Conservation (phyloP, 1,139 yeast species). For the Zygosaccharomyces pseudobailii region DNA sequence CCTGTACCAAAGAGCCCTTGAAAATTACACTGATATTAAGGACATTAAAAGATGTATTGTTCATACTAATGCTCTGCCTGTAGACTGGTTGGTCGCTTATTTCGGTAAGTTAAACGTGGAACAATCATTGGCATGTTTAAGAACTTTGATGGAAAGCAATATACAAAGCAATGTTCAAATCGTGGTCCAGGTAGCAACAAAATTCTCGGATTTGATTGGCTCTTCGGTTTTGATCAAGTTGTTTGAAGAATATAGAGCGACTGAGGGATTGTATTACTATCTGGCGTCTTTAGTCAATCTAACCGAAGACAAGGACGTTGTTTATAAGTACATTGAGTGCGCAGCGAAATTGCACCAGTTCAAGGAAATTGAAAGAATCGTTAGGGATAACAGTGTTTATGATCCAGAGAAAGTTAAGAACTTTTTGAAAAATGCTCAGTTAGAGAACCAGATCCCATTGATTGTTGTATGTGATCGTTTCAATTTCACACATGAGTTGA, state of each 20-base stretch:
- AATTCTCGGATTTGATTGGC: slow-evolving; percentile 91
- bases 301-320: slow-evolving; percentile 92
- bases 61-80: slow-evolving; percentile 79
- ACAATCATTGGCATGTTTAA: slow-evolving; percentile 83
- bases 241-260: slow-evolving; percentile 88
- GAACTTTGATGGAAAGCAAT: slow-evolving; percentile 77
- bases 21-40: slow-evolving; percentile 88
- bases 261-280: slow-evolving; percentile 91
- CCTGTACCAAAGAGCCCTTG: slow-evolving; percentile 88
- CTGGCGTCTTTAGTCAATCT: slow-evolving; percentile 88
- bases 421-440: slow-evolving; percentile 87
- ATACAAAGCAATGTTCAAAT: slow-evolving; percentile 87
- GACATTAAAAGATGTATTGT: slow-evolving; percentile 94
- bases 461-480: slow-evolving; percentile 94
- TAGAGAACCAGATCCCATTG: slow-evolving; percentile 93
- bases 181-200: slow-evolving; percentile 94
- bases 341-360: slow-evolving; percentile 88
- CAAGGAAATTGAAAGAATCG: slow-evolving; percentile 93
- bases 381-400: slow-evolving; percentile 88
- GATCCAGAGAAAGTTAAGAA: slow-evolving; percentile 97
- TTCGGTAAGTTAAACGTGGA: slow-evolving; percentile 94
- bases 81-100: slow-evolving; percentile 89
- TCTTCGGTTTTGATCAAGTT: slow-evolving; percentile 77
- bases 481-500: slow-evolving; percentile 87
- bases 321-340: slow-evolving; percentile 90